These are phyloP conservation scores for Acacia concinna DNA, from an alignment of 331 rosid species.

Conservation along the genomic window DNA sequence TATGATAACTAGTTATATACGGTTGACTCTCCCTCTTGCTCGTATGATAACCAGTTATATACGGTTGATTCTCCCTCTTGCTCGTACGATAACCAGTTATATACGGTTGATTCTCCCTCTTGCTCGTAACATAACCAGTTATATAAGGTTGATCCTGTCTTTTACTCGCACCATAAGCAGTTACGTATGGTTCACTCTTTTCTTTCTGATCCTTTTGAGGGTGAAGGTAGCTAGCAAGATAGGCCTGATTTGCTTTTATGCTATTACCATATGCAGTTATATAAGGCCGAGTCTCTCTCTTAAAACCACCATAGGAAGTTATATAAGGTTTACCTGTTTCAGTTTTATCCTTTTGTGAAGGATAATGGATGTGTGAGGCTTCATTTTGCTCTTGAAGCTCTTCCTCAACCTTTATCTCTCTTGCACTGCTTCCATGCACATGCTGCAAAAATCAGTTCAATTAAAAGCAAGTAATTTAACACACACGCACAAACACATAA, in stretches of 20 bases:
- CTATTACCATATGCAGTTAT: neutral
- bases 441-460: constrained; percentile 16
- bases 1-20: neutral
- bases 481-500: neutral
- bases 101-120: neutral
- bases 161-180: neutral
- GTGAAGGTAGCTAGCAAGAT: neutral
- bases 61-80: neutral
- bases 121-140: neutral
- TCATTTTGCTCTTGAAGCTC: constrained; percentile 7
- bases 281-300: neutral
- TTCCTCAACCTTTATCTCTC: constrained; percentile 23
- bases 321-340: neutral
- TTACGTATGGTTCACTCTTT: neutral
- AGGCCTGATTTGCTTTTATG: neutral
- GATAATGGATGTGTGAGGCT: neutral
- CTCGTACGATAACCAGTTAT: neutral
- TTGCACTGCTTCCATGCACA: constrained; percentile 19
- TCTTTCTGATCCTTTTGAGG: neutral
- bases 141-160: neutral
- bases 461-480: neutral
- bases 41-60: too few species aligned
- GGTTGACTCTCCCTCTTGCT: neutral
- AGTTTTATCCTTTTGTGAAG: neutral
- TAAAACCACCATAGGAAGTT: neutral